phyloP scores from a whole-genome alignment of 2,329 filamentous ascomycete species.

The Botryosphaeria agaves region DNA sequence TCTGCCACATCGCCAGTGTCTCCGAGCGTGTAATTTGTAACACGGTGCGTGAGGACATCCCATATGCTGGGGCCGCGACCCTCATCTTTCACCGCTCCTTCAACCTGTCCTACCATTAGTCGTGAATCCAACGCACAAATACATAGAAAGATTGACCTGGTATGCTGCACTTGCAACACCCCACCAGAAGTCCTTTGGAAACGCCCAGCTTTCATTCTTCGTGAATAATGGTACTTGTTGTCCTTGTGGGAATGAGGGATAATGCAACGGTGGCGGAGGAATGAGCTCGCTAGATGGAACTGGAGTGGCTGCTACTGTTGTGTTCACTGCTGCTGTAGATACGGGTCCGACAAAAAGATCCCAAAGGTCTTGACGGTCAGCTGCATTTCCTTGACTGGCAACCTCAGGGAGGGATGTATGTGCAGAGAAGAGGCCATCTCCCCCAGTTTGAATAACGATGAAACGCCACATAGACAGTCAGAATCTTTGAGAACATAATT shows the following conservation, averaged over 20 bases:
- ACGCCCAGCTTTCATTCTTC: conserved; percentile 14
- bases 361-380: conserved; percentile 16
- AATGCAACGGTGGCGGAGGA: conserved; percentile 15
- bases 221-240: conserved; percentile 11
- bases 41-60: conserved; percentile 7
- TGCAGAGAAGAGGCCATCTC: no score
- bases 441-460: no score
- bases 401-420: no score
- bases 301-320: conserved; percentile 15
- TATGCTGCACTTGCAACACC: conserved; percentile 14
- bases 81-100: conserved; percentile 9
- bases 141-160: no score
- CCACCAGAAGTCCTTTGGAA: conserved; percentile 14
- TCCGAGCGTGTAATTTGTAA: conserved; percentile 7
- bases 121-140: no score
- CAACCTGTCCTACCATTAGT: no score
- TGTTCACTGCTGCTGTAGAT: conserved; percentile 8
- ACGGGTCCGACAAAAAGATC: conserved; percentile 14
- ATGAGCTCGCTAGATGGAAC: conserved; percentile 16
- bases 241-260: conserved; percentile 13
- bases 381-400: no score
- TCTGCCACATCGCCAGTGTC: conserved; percentile 30
- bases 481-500: no score
- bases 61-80: conserved; percentile 12
- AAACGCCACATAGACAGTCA: no score